A percentile compares a stretch with the other conserved stretches of the same genome.
Evolutionary conservation across 768 basidiomycete genomes (phyloP).

Genomic region (Hericium coralloides): DNA sequence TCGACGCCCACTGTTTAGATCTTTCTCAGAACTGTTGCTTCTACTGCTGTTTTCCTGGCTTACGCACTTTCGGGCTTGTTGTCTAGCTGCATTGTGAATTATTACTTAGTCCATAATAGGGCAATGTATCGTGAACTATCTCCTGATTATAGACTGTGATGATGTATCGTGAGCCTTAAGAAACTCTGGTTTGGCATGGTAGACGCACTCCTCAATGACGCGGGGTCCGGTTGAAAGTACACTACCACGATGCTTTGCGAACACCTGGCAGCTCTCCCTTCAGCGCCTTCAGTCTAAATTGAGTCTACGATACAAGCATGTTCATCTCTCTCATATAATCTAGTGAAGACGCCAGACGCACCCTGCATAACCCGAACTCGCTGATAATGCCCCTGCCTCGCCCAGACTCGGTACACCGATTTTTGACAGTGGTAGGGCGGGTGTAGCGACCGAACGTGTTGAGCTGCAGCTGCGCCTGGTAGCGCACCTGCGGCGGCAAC

Average conservation of each 20-base stretch:
- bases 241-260: slow-evolving; percentile 85
- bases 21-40: background rate
- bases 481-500: slow-evolving; percentile 80
- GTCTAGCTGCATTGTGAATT: background rate
- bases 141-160: no score
- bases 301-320: slow-evolving; percentile 44
- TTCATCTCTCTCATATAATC: background rate
- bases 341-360: slow-evolving; percentile 22
- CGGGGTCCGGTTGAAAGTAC: background rate
- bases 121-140: background rate
- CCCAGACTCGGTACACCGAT: slow-evolving; percentile 80
- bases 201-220: no score
- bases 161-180: no score
- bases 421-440: slow-evolving; percentile 82
- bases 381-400: slow-evolving; percentile 82
- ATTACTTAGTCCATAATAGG: background rate
- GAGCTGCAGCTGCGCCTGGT: slow-evolving; percentile 89
- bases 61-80: background rate
- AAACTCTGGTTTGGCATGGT: no score
- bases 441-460: slow-evolving; percentile 81
- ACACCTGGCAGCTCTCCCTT: slow-evolving; percentile 81
- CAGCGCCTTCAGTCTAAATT: slow-evolving; percentile 83
- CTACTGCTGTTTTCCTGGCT: background rate
- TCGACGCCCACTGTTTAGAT: background rate
- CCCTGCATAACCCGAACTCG: slow-evolving; percentile 82